Conservation (phyloP, 1,139 yeast species). For the Saccharomyces hybrid region DNA sequence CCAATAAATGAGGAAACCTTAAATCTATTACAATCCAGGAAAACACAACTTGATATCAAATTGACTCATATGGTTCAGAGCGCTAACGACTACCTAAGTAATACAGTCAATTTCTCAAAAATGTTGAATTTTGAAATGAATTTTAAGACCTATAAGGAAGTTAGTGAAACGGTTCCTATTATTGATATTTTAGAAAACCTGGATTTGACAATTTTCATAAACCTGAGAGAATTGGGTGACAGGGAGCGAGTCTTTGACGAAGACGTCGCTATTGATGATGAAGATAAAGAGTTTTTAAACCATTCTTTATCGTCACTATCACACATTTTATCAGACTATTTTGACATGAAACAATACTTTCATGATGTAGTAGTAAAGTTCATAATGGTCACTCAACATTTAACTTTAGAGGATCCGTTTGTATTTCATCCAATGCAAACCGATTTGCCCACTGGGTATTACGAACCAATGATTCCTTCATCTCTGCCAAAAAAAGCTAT, state of each 20-base stretch:
- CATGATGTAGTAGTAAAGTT: slow-evolving; percentile 56
- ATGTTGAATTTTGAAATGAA: slow-evolving; percentile 2
- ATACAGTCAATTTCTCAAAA: neutral
- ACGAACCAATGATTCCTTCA: slow-evolving; percentile 28
- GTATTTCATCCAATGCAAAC: slow-evolving; percentile 55
- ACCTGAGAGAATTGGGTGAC: slow-evolving; percentile 15
- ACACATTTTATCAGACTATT: slow-evolving; percentile 55
- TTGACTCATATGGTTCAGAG: neutral
- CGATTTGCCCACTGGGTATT: slow-evolving; percentile 35
- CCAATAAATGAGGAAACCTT: slow-evolving; percentile 9
- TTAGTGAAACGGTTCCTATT: slow-evolving; percentile 25
- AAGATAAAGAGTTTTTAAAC: slow-evolving; percentile 22
- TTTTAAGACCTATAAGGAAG: slow-evolving; percentile 26
- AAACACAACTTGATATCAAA: slow-evolving; percentile 2
- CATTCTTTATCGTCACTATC: slow-evolving; percentile 20
- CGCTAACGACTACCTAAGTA: neutral
- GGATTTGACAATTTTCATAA: slow-evolving; percentile 29
- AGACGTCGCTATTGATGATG: slow-evolving; percentile 10
- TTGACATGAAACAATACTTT: slow-evolving; percentile 61
- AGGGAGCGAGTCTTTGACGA: slow-evolving; percentile 5
- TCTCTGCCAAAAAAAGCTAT: neutral
- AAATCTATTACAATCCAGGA: slow-evolving; percentile 5
- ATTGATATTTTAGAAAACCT: slow-evolving; percentile 27
- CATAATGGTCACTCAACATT: slow-evolving; percentile 57
- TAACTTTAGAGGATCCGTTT: slow-evolving; percentile 68